Evolutionary conservation across 371 early-diverging fungal species (phyloP).

Genomic region (Lichtheimia hyalospora): DNA sequence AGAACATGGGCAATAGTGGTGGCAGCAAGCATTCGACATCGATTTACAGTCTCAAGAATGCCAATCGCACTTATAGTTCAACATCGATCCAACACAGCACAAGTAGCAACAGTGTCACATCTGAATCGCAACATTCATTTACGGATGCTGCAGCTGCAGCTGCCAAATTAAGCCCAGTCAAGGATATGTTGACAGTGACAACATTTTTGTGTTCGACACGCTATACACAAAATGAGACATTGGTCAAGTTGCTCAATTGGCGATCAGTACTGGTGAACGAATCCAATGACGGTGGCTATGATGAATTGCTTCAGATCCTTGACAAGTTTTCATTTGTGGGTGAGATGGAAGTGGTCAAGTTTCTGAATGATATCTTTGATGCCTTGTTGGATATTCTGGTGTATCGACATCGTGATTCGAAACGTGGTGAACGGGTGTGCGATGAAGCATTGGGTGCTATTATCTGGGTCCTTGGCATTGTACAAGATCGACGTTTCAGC

Average conservation of each 20-base stretch:
- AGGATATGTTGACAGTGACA: slow-evolving; percentile 52
- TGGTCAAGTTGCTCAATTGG: slow-evolving; percentile 74
- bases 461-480: slow-evolving; percentile 58
- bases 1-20: background rate
- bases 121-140: background rate
- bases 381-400: slow-evolving; percentile 63
- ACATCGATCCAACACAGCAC: slow-evolving; percentile 12
- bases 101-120: slow-evolving; percentile 5
- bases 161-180: slow-evolving; percentile 36
- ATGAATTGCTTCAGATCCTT: slow-evolving; percentile 52
- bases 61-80: slow-evolving; percentile 15
- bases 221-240: slow-evolving; percentile 64
- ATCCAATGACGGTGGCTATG: slow-evolving; percentile 17
- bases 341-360: slow-evolving; percentile 73
- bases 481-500: slow-evolving; percentile 66
- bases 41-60: slow-evolving; percentile 6
- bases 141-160: slow-evolving; percentile 13
- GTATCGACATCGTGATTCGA: slow-evolving; percentile 21
- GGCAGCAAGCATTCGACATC: slow-evolving; percentile 8
- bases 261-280: slow-evolving; percentile 23
- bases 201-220: slow-evolving; percentile 66
- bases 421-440: slow-evolving; percentile 32
- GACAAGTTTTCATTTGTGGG: slow-evolving; percentile 67
- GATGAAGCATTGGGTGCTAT: slow-evolving; percentile 58
- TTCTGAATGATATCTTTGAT: slow-evolving; percentile 65